Conservation (phyloP, 257 asterid species). For the Thymus quinquecostatus region DNA sequence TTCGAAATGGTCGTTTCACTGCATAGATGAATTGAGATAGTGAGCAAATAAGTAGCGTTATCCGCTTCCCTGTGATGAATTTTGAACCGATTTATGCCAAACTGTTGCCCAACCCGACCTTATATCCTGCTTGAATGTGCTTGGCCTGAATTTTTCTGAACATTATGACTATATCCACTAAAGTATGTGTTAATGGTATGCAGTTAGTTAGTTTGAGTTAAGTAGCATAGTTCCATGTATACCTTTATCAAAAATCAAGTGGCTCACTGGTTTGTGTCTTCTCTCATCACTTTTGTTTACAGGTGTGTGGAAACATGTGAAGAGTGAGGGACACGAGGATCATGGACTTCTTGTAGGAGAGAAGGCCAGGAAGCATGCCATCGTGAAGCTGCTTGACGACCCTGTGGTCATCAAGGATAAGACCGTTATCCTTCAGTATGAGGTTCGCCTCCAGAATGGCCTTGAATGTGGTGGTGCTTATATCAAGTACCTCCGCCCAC, state of each 20-base stretch:
- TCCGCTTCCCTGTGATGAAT: neutral
- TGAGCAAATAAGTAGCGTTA: neutral
- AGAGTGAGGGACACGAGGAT: slow-evolving; percentile 96
- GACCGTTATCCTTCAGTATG: slow-evolving; percentile 81
- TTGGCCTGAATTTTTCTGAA: neutral
- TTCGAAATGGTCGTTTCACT: neutral
- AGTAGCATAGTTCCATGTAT: neutral
- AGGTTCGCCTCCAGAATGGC: slow-evolving; percentile 90
- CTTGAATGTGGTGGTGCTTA: slow-evolving; percentile 99
- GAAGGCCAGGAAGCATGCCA: slow-evolving; percentile 87
- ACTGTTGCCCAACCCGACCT: neutral
- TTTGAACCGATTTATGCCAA: neutral
- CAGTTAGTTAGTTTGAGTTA: neutral
- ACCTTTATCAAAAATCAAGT: too few species aligned
- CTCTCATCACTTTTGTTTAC: neutral
- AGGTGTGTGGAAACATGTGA: slow-evolving; percentile 93
- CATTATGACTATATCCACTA: neutral
- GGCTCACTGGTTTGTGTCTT: neutral
- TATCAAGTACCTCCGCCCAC: slow-evolving; percentile 91
- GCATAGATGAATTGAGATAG: slow-evolving; percentile 8
- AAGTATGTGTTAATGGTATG: neutral
- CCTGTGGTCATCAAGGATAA: slow-evolving; percentile 69
- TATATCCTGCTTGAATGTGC: neutral
- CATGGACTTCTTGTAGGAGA: slow-evolving; percentile 91
- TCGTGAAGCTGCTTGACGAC: slow-evolving; percentile 75